Percentiles rank a stretch among this genome's conserved stretches.
These are phyloP conservation scores for Eremothecium cymbalariae DNA, from an alignment of 1,139 yeast species.

Conservation along the genomic window DNA sequence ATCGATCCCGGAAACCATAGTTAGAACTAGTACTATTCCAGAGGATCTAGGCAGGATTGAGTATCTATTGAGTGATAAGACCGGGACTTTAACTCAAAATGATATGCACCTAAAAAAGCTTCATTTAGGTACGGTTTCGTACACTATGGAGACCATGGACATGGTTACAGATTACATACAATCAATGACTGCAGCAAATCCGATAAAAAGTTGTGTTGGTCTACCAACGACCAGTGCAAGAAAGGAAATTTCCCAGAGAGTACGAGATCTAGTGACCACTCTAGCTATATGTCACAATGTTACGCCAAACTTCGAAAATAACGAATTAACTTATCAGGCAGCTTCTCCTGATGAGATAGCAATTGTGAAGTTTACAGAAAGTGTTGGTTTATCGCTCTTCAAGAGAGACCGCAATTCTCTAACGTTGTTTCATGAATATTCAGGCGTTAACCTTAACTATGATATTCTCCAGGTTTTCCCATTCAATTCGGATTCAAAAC, in stretches of 20 bases:
- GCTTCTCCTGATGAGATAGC: constrained; percentile 99
- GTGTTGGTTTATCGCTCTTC: constrained; percentile 69
- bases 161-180: constrained; percentile 67
- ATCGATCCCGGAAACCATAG: constrained; percentile 78
- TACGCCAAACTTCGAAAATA: constrained; percentile 73
- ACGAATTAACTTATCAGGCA: constrained; percentile 76
- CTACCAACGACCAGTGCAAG: constrained; percentile 34
- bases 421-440: constrained; percentile 55
- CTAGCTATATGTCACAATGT: constrained; percentile 93
- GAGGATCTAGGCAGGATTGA: constrained; percentile 96
- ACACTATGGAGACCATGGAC: constrained; percentile 87
- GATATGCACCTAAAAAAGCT: constrained; percentile 95
- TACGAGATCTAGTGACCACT: constrained; percentile 71
- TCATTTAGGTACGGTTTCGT: constrained; percentile 87
- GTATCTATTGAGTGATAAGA: constrained; percentile 84
- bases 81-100: constrained; percentile 95
- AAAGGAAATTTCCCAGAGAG: constrained; percentile 64
- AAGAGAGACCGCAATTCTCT: constrained; percentile 77
- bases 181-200: constrained; percentile 23
- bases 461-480: constrained; percentile 83
- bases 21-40: constrained; percentile 94
- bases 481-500: constrained; percentile 86
- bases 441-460: constrained; percentile 46
- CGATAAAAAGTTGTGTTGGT: constrained; percentile 5
- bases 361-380: constrained; percentile 83